phyloP scores from a whole-genome alignment of 768 basidiomycete genomes.

The Peribolospora baueri region DNA sequence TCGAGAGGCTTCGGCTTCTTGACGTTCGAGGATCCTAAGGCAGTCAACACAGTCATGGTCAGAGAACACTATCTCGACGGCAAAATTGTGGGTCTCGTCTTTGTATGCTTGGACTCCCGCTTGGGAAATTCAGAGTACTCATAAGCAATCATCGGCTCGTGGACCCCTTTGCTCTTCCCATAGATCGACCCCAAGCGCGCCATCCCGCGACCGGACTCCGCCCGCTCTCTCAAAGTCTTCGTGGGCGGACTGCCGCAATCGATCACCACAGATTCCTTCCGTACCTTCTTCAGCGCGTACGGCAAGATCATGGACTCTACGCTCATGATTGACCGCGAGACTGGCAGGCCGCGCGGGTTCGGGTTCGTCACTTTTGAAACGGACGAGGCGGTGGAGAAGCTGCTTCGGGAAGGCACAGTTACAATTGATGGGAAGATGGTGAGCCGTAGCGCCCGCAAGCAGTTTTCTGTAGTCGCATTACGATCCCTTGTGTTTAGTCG shows the following conservation, averaged over 20 bases:
- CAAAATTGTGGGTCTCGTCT: slow-evolving; percentile 53
- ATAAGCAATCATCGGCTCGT: too few species aligned
- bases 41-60: slow-evolving; percentile 88
- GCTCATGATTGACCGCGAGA: slow-evolving; percentile 94
- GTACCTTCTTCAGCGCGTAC: slow-evolving; percentile 75
- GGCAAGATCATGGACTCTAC: slow-evolving; percentile 93
- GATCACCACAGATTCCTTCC: slow-evolving; percentile 82
- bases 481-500: neutral
- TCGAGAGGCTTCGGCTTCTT: slow-evolving; percentile 95
- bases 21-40: slow-evolving; percentile 77
- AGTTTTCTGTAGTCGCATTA: neutral
- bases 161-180: neutral
- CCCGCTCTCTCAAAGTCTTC: slow-evolving; percentile 60
- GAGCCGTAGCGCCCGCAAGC: slow-evolving; percentile 16
- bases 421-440: slow-evolving; percentile 90
- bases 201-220: slow-evolving; percentile 86
- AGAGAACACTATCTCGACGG: slow-evolving; percentile 87
- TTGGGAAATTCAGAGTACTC: too few species aligned
- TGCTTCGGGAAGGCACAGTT: slow-evolving; percentile 54
- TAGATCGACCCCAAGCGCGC: slow-evolving; percentile 99
- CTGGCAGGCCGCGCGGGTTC: slow-evolving; percentile 83
- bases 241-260: slow-evolving; percentile 79
- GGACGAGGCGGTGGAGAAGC: slow-evolving; percentile 66
- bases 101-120: neutral
- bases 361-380: slow-evolving; percentile 85